A percentile compares a stretch with the other conserved stretches of the same genome.
Conservation (phyloP, 1,139 yeast species). For the Taphrina deformans region DNA sequence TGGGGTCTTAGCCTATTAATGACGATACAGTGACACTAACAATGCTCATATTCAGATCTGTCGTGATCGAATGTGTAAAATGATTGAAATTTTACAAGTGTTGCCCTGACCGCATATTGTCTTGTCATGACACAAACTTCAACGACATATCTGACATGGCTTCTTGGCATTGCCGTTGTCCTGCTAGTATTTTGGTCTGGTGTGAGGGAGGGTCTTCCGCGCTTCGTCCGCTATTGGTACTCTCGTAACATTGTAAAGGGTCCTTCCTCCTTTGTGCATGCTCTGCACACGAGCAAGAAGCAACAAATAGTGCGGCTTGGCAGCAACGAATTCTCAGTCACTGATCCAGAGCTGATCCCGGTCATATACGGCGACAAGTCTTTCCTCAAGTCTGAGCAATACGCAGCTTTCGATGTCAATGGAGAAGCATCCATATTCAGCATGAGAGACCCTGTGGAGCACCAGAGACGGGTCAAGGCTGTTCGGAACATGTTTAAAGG, state of each 20-base stretch:
- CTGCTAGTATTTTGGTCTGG: neutral
- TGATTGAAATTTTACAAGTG: neutral
- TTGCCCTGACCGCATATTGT: neutral
- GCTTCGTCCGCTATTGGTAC: conserved; percentile 9
- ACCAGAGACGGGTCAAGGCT: conserved; percentile 16
- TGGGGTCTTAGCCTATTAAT: too few species aligned
- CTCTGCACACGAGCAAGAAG: conserved; percentile 3
- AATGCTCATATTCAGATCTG: neutral
- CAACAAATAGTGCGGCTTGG: conserved; percentile 23
- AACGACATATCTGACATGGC: neutral
- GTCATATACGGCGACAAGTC: conserved; percentile 19
- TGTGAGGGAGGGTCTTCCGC: neutral
- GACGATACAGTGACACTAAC: neutral
- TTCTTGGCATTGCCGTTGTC: neutral
- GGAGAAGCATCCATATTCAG: conserved; percentile 22
- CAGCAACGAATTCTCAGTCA: conserved; percentile 26
- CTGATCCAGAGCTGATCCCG: conserved; percentile 27
- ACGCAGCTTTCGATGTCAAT: conserved; percentile 28
- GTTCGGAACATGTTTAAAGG: conserved; percentile 19
- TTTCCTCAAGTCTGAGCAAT: conserved; percentile 26
- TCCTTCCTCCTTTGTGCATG: conserved; percentile 26
- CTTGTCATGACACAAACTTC: neutral
- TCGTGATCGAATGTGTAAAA: neutral
- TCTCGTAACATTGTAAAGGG: conserved; percentile 24
- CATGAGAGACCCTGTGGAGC: conserved; percentile 28